A percentile compares a stretch with the other conserved stretches of the same genome.
phyloP scores from a whole-genome alignment of 2,329 filamentous ascomycete genomes.

The Cladophialophora carrionii region DNA sequence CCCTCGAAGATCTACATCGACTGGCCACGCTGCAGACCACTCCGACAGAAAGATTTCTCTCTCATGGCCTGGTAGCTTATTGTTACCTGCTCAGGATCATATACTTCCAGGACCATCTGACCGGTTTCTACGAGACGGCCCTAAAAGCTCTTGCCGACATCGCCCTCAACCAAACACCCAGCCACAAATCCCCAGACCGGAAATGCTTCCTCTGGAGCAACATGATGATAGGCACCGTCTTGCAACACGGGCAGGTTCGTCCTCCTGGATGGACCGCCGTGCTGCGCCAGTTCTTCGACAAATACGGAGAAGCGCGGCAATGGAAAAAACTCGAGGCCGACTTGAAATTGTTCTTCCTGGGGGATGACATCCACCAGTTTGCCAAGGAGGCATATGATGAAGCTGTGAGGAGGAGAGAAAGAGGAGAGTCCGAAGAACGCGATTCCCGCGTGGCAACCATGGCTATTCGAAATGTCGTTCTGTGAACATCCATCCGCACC shows the following conservation, averaged over 20 bases:
- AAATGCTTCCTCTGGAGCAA: conserved; percentile 27
- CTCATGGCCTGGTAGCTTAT: conserved; percentile 24
- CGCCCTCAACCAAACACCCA: conserved; percentile 16
- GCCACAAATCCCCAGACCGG: conserved; percentile 18
- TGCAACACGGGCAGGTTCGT: conserved; percentile 13
- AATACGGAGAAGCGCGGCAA: conserved; percentile 16
- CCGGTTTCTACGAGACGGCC: conserved; percentile 21
- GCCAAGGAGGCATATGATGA: conserved; percentile 20
- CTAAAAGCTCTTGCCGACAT: conserved; percentile 23
- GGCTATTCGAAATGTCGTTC: conserved; percentile 26
- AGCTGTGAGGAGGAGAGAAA: conserved; percentile 17
- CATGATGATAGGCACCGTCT: conserved; percentile 23
- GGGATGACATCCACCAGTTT: conserved; percentile 15
- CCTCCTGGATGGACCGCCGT: conserved; percentile 18
- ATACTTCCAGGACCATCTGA: conserved; percentile 22
- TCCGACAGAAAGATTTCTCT: conserved; percentile 22
- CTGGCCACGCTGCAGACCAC: conserved; percentile 24
- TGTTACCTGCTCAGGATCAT: conserved; percentile 20
- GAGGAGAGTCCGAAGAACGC: conserved; percentile 13
- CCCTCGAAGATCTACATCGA: conserved; percentile 23
- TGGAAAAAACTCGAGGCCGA: conserved; percentile 25
- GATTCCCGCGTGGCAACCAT: conserved; percentile 16
- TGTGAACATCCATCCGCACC: not conserved
- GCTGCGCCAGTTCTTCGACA: conserved; percentile 20
- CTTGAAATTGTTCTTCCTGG: conserved; percentile 21